A percentile compares a stretch with the other conserved stretches of the same genome.
phyloP scores from a whole-genome alignment of 2,329 filamentous ascomycete species.

The Fusarium udum region DNA sequence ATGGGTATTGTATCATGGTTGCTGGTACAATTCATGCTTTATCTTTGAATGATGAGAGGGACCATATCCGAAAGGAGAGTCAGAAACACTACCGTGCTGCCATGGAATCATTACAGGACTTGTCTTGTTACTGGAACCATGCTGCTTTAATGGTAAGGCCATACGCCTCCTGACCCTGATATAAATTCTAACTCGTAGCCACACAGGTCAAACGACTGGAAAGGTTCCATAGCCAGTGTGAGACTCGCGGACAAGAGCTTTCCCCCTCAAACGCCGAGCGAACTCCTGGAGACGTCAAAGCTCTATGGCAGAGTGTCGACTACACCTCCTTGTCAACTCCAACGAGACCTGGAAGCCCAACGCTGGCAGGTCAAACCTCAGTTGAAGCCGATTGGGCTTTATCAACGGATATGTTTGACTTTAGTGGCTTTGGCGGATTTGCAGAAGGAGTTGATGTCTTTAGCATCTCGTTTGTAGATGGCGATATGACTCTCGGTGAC shows the following conservation, averaged over 20 bases:
- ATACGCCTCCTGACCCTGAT: too few relatives aligned
- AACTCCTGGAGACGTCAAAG: conserved; percentile 5
- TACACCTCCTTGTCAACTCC: conserved; percentile 12
- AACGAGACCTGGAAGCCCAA: conserved; percentile 9
- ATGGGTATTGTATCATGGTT: conserved; percentile 20
- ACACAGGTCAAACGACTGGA: conserved; percentile 4
- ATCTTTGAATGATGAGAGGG: conserved; percentile 17
- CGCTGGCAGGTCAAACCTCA: not conserved
- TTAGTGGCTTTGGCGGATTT: conserved; percentile 9
- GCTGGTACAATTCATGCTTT: conserved; percentile 15
- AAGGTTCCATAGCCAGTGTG: conserved; percentile 6
- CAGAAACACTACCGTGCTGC: not conserved
- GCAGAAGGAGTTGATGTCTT: conserved; percentile 16
- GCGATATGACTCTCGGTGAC: not conserved
- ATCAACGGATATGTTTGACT: conserved; percentile 13
- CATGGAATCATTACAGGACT: not conserved
- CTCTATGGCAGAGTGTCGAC: conserved; percentile 17
- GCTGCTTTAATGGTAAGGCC: conserved; percentile 11
- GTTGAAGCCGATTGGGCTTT: not conserved
- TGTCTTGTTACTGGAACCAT: conserved; percentile 9
- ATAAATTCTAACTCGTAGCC: not conserved
- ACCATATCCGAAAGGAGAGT: not conserved
- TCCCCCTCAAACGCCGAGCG: not conserved
- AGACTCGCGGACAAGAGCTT: conserved; percentile 2
- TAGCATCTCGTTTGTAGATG: conserved; percentile 17